Base-by-base conservation (phyloP, 306 rosid species). In the Adenanthera pavonina region DNA sequence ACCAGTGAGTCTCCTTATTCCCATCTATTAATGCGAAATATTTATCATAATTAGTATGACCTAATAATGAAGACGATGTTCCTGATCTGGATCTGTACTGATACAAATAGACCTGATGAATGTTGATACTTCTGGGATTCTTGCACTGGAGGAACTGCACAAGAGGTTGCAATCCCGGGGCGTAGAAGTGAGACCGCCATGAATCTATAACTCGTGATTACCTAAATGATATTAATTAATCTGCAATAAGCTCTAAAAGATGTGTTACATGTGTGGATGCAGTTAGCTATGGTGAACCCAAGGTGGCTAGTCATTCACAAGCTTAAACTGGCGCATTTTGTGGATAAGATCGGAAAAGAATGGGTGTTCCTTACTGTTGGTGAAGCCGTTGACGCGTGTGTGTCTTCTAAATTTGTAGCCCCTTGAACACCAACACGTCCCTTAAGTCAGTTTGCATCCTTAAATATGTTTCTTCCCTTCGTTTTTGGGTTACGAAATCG, bases 41-140 rank as follows among this genome's bases (percentile, higher is more conserved):
- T 12, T n/a, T 61, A 35, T 43, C 2, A 36, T n/a, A 19, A 14
- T 38, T 16, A 16, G 20, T 25, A 43, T 33, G 44, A 46, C 10
- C 69, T 7, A 56, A 56, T 7, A 12, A 44, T 7, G 48, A 13
- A 33, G 68, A 33, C 15, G 20, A 10, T 69, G 75, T 40, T 17
- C 56, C 47, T n/a, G n/a, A n/a, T 59, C 13, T 35, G 4, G 35
- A 46, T 53, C 25, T 77, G 19, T 74, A 33, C 64, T 67, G 47
- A 53, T 19, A n/a, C n/a, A n/a, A 56, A n/a, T 56, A 95, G 98
- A 85, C 83, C 83, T 92, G 72, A 88, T 78, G 91, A 91, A 84
- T 76, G 78, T 95, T 16, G 98, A 95, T 88, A 91, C 97, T 34
- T 90, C 98, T 2, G 98, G 97, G 44, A 91, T 95, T 76, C 69